Evolutionary conservation across 1,284 basidiomycete genomes (phyloP).

Genomic region (Grifola frondosa): DNA sequence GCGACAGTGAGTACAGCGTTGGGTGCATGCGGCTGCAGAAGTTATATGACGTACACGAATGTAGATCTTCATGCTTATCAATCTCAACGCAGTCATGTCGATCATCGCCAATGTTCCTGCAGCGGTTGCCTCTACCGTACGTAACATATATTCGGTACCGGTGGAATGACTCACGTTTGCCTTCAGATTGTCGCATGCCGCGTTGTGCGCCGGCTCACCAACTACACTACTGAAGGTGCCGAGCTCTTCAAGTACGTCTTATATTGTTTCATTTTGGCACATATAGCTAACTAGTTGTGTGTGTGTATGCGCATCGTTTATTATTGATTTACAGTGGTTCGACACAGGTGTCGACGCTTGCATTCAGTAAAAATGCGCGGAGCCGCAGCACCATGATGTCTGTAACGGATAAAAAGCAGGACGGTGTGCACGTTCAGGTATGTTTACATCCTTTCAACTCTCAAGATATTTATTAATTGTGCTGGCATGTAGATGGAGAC

Average conservation of each 20-base stretch:
- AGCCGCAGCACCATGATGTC: conserved; percentile 31
- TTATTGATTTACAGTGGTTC: conserved; percentile 21
- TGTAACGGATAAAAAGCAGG: conserved; percentile 33
- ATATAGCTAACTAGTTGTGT: too few species aligned
- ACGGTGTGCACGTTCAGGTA: conserved; percentile 53
- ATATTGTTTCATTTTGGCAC: conserved; percentile 9
- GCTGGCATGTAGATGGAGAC: conserved; percentile 52
- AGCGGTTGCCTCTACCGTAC: conserved; percentile 63
- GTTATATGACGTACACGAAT: conserved; percentile 4
- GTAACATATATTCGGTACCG: conserved; percentile 16
- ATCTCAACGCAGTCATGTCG: conserved; percentile 73
- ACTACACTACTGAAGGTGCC: conserved; percentile 48
- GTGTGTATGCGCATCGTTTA: too few species aligned
- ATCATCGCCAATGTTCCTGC: conserved; percentile 75
- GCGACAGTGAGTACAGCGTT: conserved; percentile 49
- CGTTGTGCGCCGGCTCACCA: conserved; percentile 63
- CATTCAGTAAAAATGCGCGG: conserved; percentile 29
- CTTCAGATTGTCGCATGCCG: conserved; percentile 69
- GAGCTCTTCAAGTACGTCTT: conserved; percentile 53
- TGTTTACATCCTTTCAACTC: neutral
- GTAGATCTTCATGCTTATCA: conserved; percentile 67
- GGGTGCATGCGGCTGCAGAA: neutral
- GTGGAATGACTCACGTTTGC: neutral
- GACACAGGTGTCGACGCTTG: conserved; percentile 38
- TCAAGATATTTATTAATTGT: neutral